Conservation (phyloP, 2,329 filamentous ascomycete genomes). For the Cytospora piceicola region DNA sequence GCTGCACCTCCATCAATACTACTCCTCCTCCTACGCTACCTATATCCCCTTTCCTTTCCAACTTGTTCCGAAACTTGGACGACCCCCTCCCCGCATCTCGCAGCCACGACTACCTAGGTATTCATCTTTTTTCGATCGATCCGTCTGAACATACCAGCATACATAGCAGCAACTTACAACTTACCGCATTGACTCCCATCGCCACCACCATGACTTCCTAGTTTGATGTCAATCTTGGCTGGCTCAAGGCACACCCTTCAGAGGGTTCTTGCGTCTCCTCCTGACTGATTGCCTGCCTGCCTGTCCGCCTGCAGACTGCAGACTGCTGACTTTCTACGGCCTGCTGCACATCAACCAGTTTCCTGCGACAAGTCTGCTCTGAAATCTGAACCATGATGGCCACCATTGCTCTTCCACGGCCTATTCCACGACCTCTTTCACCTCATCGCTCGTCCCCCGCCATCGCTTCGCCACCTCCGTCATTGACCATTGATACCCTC, state of each 20-base stretch:
- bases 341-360: neutral
- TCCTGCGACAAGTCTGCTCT: neutral
- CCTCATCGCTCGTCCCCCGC: slow-evolving; percentile 41
- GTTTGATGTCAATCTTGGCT: neutral
- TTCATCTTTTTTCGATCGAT: too few relatives aligned
- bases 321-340: neutral
- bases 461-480: slow-evolving; percentile 37
- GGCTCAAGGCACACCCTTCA: neutral
- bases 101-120: too few relatives aligned
- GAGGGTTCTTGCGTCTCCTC: neutral
- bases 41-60: slow-evolving; percentile 5
- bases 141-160: too few relatives aligned
- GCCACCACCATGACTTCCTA: neutral
- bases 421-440: slow-evolving; percentile 33
- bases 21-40: slow-evolving; percentile 2
- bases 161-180: neutral
- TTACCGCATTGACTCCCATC: neutral
- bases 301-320: neutral
- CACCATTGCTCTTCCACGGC: slow-evolving; percentile 55
- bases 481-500: slow-evolving; percentile 44
- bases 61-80: slow-evolving; percentile 13
- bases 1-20: neutral
- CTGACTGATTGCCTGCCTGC: neutral
- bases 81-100: neutral
- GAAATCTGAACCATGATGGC: slow-evolving; percentile 49